A percentile compares a stretch with the other conserved stretches of the same genome.
Evolutionary conservation across 305 asterid genomes (phyloP).

Genomic region (Fraxinus sp.): DNA sequence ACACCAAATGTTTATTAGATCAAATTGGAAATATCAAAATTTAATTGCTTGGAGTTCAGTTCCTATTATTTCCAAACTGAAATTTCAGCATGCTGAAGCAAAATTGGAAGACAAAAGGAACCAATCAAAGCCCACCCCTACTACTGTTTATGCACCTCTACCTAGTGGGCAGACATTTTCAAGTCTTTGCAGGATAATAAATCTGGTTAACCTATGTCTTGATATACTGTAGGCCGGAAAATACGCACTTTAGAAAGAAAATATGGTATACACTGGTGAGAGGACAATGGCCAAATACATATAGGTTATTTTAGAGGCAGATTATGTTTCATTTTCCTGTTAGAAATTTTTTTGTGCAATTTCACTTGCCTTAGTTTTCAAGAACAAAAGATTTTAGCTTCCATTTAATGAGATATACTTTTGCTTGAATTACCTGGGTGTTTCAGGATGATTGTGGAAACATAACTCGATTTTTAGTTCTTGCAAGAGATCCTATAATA

Average conservation of each 20-base stretch:
- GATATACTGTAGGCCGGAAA: not conserved
- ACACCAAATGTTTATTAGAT: not conserved
- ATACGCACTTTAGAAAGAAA: not conserved
- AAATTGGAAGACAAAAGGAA: not conserved
- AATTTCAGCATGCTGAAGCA: not conserved
- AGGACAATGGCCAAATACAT: not conserved
- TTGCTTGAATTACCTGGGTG: not conserved
- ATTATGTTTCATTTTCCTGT: not conserved
- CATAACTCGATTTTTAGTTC: conserved; percentile 32
- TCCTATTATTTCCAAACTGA: not conserved
- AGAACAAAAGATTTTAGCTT: not conserved
- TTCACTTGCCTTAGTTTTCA: not conserved
- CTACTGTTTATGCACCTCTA: not conserved
- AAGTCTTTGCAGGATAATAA: not conserved
- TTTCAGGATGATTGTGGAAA: conserved; percentile 33
- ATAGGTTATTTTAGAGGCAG: not conserved
- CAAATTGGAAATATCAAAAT: not conserved
- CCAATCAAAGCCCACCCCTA: not conserved
- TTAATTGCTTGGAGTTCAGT: not conserved
- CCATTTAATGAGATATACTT: not conserved
- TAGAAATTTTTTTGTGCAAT: not conserved
- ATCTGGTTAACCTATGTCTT: not conserved
- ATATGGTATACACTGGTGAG: not conserved
- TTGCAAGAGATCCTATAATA: conserved; percentile 39
- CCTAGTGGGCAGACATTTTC: not conserved